Base-by-base conservation (phyloP, 164 flowering plant genomes). In the Vitis riparia region DNA sequence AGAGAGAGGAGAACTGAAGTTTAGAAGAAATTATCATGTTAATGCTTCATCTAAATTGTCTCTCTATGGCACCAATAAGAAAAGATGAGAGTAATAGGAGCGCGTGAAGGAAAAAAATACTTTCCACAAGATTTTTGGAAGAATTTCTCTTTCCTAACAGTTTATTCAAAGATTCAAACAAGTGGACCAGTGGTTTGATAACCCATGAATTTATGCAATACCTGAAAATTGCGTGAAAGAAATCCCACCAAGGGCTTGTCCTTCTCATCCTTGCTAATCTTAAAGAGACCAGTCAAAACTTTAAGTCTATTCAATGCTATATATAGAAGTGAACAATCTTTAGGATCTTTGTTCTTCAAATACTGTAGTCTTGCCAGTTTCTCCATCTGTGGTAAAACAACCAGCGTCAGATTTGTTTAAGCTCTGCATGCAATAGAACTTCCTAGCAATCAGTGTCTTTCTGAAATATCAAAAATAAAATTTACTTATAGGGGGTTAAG, bases 221-320 rank as follows among this genome's bases (percentile, higher is more conserved):
- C 99, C 99, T 93, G 91, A 75, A 96, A 96, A 81, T 92, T 92
- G 71, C 99, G 96, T 37, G 91, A 83, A 62, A 96, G 91, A 83
- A 96, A 96, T 80, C 83, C 98, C 67, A 90, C 97, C 77, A 93
- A 75, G 17, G 97, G 97, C 79, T 89, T 96, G 77, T 96, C 99
- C 79, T 88, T 96, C 79, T 93, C 98, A 85, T 92, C 91, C 82
- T 79, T 96, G 84, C 98, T 92, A 70, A 96, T 78, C 76, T 93
- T 93, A 73, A 92, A 96, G 55, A 96, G 94, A 50, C 97, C 97
- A 73, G 94, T 85, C 84, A 96, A 86, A 70, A 96, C 99, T 81
- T 96, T 92, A 68, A 90, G 71, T 83, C 99, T 90, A 75, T 91
- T 93, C 48, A 96, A 75, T 65, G 93, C 97, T 60, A 96, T 79